Percentiles rank a stretch among this genome's conserved stretches.
These are phyloP conservation scores for Solanum phureja DNA, from an alignment of 257 asterid genomes.

Conservation along the genomic window DNA sequence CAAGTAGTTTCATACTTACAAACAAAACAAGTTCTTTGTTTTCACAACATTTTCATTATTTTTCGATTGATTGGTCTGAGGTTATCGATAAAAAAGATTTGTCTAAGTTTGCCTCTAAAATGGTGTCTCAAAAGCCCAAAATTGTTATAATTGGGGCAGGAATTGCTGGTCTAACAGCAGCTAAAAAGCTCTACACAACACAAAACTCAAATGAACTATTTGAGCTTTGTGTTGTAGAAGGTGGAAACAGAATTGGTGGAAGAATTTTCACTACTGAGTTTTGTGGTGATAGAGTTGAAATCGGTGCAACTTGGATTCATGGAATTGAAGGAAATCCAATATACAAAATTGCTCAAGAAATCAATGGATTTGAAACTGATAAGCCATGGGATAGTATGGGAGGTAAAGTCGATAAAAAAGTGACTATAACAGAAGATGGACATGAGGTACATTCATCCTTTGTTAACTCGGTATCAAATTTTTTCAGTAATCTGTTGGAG, in stretches of 20 bases:
- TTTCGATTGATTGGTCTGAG: not conserved
- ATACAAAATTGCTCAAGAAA: slow-evolving; percentile 48
- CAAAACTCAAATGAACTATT: slow-evolving; percentile 21
- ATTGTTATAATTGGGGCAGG: slow-evolving; percentile 89
- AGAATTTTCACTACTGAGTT: slow-evolving; percentile 61
- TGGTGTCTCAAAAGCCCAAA: slow-evolving; percentile 32
- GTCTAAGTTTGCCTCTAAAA: not conserved
- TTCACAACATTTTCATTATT: not conserved
- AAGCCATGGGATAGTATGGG: slow-evolving; percentile 92
- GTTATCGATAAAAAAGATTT: too few species aligned
- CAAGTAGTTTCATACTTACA: not conserved
- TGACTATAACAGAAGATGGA: slow-evolving; percentile 72
- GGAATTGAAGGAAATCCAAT: slow-evolving; percentile 79
- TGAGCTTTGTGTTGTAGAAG: slow-evolving; percentile 64
- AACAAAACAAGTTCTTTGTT: not conserved
- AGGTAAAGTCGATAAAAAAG: slow-evolving; percentile 31
- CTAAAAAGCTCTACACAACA: slow-evolving; percentile 52
- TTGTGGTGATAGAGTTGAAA: slow-evolving; percentile 73
- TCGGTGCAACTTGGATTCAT: slow-evolving; percentile 95
- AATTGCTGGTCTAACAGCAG: slow-evolving; percentile 86
- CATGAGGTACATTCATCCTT: slow-evolving; percentile 25
- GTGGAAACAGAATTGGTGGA: slow-evolving; percentile 75
- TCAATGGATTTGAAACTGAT: slow-evolving; percentile 24
- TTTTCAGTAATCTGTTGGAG: slow-evolving; percentile 55
- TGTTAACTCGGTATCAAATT: slow-evolving; percentile 42